These are phyloP conservation scores for Chaetomium fimeti DNA, from an alignment of 495 filamentous ascomycete species.

Conservation along the genomic window DNA sequence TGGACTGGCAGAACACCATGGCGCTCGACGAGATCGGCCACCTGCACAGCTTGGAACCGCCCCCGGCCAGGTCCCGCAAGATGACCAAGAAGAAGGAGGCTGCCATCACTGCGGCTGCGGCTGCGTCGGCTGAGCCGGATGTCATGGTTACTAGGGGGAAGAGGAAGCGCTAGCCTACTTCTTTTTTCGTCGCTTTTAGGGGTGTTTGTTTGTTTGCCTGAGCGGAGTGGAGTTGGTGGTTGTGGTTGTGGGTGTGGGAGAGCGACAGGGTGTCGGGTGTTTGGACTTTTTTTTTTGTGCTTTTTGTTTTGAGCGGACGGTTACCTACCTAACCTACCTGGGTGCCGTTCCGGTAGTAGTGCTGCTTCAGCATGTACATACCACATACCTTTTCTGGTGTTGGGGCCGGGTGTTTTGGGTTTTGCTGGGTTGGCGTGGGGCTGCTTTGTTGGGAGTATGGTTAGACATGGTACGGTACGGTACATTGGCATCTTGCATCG, in stretches of 20 bases:
- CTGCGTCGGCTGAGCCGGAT: slow-evolving; percentile 16
- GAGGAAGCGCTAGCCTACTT: slow-evolving; percentile 13
- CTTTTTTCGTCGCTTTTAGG: background rate
- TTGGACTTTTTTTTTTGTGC: background rate
- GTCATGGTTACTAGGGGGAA: slow-evolving; percentile 28
- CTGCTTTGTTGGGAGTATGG: background rate
- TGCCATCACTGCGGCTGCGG: slow-evolving; percentile 18
- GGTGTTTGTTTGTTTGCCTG: background rate
- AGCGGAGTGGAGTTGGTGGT: background rate
- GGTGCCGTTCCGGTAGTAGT: too few species aligned
- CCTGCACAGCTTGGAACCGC: slow-evolving; percentile 73
- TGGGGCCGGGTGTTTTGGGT: background rate
- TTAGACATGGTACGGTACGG: background rate
- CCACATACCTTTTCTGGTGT: too few species aligned
- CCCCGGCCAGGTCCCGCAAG: slow-evolving; percentile 61
- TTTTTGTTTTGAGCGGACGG: background rate
- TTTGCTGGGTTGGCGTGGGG: background rate
- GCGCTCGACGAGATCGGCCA: slow-evolving; percentile 76
- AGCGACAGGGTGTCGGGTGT: background rate
- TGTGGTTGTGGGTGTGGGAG: background rate
- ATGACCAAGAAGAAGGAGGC: slow-evolving; percentile 45
- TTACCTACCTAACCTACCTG: too few species aligned
- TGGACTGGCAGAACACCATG: slow-evolving; percentile 77
- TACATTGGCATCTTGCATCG: background rate
- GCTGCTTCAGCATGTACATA: too few species aligned